Evolutionary conservation across 805 yeast species (phyloP).

Genomic region (Nakazawaea siamensis): DNA sequence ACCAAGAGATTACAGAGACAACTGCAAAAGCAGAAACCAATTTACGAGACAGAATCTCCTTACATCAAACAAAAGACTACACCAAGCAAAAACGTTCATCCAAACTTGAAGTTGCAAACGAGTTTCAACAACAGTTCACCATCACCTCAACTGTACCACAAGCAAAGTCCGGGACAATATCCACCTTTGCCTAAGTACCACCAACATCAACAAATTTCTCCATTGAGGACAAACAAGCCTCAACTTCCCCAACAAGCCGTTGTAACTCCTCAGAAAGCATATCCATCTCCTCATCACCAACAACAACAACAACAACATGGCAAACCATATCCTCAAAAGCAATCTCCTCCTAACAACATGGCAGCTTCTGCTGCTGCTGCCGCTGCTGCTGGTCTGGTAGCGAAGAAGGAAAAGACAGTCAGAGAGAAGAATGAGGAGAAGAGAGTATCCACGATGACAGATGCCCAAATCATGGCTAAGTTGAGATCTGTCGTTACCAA

Average conservation of each 20-base stretch:
- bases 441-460: conserved; percentile 62
- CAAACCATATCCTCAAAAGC: conserved; percentile 13
- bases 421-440: conserved; percentile 30
- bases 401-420: conserved; percentile 15
- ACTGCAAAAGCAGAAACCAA: conserved; percentile 9
- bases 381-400: conserved; percentile 29
- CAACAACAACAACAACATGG: conserved; percentile 14
- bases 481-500: conserved; percentile 74
- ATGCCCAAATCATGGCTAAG: conserved; percentile 77
- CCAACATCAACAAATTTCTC: background rate
- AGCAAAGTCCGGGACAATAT: no score
- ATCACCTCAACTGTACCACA: no score
- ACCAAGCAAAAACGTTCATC: conserved; percentile 18
- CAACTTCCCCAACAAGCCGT: background rate
- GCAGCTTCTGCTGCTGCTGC: no score
- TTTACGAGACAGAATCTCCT: conserved; percentile 10
- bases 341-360: conserved; percentile 15
- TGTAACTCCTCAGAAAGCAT: conserved; percentile 4
- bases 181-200: no score
- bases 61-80: conserved; percentile 11
- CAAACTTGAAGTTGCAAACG: conserved; percentile 26
- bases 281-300: conserved; percentile 12
- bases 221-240: background rate
- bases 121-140: no score
- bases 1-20: conserved; percentile 9